Base-by-base conservation (phyloP, 2,329 filamentous ascomycete species). In the Pleurostoma richardsiae region DNA sequence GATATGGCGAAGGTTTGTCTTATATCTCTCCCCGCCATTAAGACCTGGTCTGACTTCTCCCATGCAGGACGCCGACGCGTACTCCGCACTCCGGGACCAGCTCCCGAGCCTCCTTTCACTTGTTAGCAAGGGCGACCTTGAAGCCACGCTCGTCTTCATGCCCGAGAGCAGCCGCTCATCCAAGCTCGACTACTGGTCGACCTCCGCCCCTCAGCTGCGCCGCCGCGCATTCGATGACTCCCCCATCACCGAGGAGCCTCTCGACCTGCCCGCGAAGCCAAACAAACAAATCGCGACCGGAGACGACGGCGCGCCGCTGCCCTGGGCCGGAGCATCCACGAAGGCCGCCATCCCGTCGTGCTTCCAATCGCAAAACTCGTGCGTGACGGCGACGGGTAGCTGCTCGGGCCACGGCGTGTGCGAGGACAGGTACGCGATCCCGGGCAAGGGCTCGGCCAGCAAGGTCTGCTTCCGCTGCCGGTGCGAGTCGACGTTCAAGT, bases 331-430 rank as follows among this genome's bases (percentile, higher is more conserved):
- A 40, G 61, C 69, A 45, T 59, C 66, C 44, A 48, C 57, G 44
- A 64, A 58, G 52, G 59, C 67, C 43, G 59, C 68, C 48, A 74
- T 91, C 41, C 85, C 88, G 5, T 68, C 81, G 41, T 97, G 92
- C 76, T 92, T 95, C 73, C 64, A 73, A 44, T 84, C 83, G 3
- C 69, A 82, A 56, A 80, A 83, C 39, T 72, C 77, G 48, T 97
- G 92, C 69, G 69, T 77, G 43, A 74, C 76, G 48, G 73, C 71
- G 39, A 99, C 94, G 3, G 78, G 82, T 57, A 82, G 82, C 62
- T 99, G 94, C 76, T 89, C 86, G 10, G 83, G 86, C 46, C 90
- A 94, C 66, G 94, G 94, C 41, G 61, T 67, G 29, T 97, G 94
- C 72, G 71, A 77, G 54, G 74, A 86, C 63, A 86, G 85, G 59